Evolutionary conservation across 495 filamentous ascomycete genomes (phyloP).

Genomic region (Durotheca rogersii): DNA sequence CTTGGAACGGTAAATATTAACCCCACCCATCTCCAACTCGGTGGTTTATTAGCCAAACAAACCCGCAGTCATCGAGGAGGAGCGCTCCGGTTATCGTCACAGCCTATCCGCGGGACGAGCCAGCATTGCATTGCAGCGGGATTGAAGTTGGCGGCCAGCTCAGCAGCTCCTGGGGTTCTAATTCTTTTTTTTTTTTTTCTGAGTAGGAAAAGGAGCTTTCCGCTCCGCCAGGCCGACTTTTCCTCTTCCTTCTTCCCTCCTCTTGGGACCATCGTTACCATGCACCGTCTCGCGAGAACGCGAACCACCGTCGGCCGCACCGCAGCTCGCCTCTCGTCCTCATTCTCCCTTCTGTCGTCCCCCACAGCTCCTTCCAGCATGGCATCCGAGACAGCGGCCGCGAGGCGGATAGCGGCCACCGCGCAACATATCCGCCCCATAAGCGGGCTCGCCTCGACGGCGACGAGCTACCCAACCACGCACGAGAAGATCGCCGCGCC

Average conservation of each 20-base stretch:
- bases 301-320: conserved; percentile 36
- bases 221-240: conserved; percentile 1
- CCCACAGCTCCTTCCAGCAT: conserved; percentile 34
- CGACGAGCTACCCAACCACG: conserved; percentile 72
- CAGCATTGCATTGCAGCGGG: too few relatives aligned
- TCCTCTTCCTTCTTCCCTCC: background rate
- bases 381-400: conserved; percentile 35
- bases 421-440: conserved; percentile 57
- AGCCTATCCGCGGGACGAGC: too few relatives aligned
- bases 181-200: too few relatives aligned
- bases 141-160: too few relatives aligned
- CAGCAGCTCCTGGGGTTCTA: too few relatives aligned
- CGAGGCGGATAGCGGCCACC: conserved; percentile 58
- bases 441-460: conserved; percentile 57
- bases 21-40: too few relatives aligned
- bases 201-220: background rate
- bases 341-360: conserved; percentile 23
- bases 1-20: conserved; percentile 17
- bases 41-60: too few relatives aligned
- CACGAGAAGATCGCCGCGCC: conserved; percentile 77
- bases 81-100: too few relatives aligned
- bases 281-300: conserved; percentile 46
- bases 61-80: too few relatives aligned
- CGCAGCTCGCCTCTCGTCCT: conserved; percentile 18
- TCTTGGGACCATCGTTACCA: conserved; percentile 14